Conservation (phyloP, 179 eudicot genomes). For the Nepenthes alata region DNA sequence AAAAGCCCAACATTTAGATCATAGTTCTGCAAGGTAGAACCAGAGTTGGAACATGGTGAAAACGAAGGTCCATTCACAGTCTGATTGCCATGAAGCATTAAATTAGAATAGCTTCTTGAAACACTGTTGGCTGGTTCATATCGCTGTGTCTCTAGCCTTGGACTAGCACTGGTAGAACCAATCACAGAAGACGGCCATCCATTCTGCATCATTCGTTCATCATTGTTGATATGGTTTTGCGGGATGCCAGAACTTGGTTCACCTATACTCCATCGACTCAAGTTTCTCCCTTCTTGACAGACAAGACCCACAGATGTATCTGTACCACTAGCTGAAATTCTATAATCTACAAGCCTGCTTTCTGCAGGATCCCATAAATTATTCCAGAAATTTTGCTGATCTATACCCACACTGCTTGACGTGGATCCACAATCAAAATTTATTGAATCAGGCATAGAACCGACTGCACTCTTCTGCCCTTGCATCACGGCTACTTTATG, state of each 20-base stretch:
- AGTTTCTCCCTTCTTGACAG: conserved; percentile 27
- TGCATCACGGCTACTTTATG: conserved; percentile 43
- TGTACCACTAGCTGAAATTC: conserved; percentile 22
- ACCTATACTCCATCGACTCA: conserved; percentile 51
- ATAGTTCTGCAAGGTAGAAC: conserved; percentile 22
- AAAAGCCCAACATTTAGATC: conserved; percentile 27
- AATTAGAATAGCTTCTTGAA: conserved; percentile 27
- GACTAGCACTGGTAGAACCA: conserved; percentile 7
- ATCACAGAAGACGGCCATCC: conserved; percentile 31
- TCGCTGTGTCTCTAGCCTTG: conserved; percentile 25
- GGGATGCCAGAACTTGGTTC: conserved; percentile 44
- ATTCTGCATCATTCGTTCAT: conserved; percentile 34
- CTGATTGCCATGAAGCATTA: conserved; percentile 22
- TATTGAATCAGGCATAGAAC: conserved; percentile 69
- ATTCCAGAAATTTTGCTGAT: conserved; percentile 62
- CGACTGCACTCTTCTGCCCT: conserved; percentile 69
- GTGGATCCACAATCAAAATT: conserved; percentile 57
- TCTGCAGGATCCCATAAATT: conserved; percentile 36
- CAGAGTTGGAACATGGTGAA: conserved; percentile 25
- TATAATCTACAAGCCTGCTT: conserved; percentile 38
- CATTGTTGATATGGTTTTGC: conserved; percentile 20
- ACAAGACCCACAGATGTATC: conserved; percentile 21
- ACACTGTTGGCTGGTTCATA: conserved; percentile 28
- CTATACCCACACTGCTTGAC: conserved; percentile 43
- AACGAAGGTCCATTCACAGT: conserved; percentile 14